Evolutionary conservation across 2,329 filamentous ascomycete genomes (phyloP).

Genomic region (Didymella pinodella): DNA sequence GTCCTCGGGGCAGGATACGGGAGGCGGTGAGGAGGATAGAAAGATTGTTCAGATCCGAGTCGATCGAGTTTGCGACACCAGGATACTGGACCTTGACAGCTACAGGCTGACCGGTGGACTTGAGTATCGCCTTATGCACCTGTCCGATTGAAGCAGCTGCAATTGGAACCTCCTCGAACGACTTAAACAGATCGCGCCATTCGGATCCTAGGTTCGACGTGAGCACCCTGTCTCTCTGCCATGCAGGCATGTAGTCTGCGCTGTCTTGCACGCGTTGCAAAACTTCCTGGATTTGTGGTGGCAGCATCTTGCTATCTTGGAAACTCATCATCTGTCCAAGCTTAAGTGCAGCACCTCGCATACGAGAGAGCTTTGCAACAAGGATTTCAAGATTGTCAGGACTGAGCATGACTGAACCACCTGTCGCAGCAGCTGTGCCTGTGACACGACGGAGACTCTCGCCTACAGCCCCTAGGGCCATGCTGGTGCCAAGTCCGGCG

Average conservation of each 20-base stretch:
- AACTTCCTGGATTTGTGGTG: slow-evolving; percentile 84
- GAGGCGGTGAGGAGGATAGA: slow-evolving; percentile 90
- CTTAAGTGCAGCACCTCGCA: slow-evolving; percentile 97
- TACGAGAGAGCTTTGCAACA: slow-evolving; percentile 89
- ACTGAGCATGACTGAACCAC: slow-evolving; percentile 85
- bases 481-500: slow-evolving; percentile 87
- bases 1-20: slow-evolving; percentile 84
- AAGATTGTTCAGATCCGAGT: slow-evolving; percentile 94
- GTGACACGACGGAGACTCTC: slow-evolving; percentile 84
- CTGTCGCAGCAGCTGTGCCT: slow-evolving; percentile 64
- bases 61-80: slow-evolving; percentile 93
- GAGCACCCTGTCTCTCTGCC: slow-evolving; percentile 87
- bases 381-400: slow-evolving; percentile 90
- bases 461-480: slow-evolving; percentile 90
- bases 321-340: slow-evolving; percentile 98
- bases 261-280: slow-evolving; percentile 94
- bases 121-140: slow-evolving; percentile 85
- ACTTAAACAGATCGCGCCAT: slow-evolving; percentile 83
- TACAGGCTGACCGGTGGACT: slow-evolving; percentile 75
- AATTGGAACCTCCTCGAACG: slow-evolving; percentile 90
- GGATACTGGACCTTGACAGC: slow-evolving; percentile 98
- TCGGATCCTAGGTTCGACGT: slow-evolving; percentile 77
- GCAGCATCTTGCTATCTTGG: slow-evolving; percentile 95
- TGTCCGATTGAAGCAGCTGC: slow-evolving; percentile 97
- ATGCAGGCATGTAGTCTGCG: slow-evolving; percentile 97